Evolutionary conservation across 2,329 filamentous ascomycete species (phyloP).

Genomic region (Bisporella sp.): DNA sequence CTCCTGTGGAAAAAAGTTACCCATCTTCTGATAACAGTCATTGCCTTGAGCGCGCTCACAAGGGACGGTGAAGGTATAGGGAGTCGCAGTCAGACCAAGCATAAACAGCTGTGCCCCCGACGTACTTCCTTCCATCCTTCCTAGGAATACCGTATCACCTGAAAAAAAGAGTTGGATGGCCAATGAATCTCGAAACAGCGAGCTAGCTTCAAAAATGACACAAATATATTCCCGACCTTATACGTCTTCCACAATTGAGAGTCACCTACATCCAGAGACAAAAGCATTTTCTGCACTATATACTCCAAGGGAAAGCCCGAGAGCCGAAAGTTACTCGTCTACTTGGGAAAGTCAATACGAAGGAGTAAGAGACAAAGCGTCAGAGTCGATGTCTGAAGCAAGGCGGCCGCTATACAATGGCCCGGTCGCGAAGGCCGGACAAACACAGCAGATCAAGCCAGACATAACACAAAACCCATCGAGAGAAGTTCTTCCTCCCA

Average conservation of each 20-base stretch:
- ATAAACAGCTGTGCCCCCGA: neutral
- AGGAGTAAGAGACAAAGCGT: slow-evolving; percentile 12
- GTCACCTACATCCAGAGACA: slow-evolving; percentile 12
- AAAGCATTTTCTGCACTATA: slow-evolving; percentile 12
- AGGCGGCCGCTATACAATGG: slow-evolving; percentile 7
- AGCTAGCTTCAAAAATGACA: slow-evolving; percentile 19
- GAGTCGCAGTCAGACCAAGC: slow-evolving; percentile 21
- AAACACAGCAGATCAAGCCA: slow-evolving; percentile 19
- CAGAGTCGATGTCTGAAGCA: slow-evolving; percentile 17
- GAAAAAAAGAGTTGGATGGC: neutral
- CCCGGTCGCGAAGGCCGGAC: slow-evolving; percentile 11
- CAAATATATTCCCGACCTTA: slow-evolving; percentile 23
- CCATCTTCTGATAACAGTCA: neutral
- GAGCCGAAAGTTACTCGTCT: slow-evolving; percentile 9
- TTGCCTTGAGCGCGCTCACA: slow-evolving; percentile 2
- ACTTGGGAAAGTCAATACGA: slow-evolving; percentile 11
- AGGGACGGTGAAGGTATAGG: slow-evolving; percentile 12
- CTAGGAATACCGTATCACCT: slow-evolving; percentile 3
- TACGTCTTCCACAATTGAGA: slow-evolving; percentile 17
- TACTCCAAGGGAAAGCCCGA: slow-evolving; percentile 1
- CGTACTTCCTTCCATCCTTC: slow-evolving; percentile 7
- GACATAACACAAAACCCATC: slow-evolving; percentile 13
- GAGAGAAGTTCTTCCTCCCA: slow-evolving; percentile 26
- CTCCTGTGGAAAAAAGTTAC: no score
- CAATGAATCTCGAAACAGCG: slow-evolving; percentile 2